Evolutionary conservation across 139 green algal species (phyloP), one percentile per base, ranked within the genome.

Genomic region (Picochlorum sp.): DNA sequence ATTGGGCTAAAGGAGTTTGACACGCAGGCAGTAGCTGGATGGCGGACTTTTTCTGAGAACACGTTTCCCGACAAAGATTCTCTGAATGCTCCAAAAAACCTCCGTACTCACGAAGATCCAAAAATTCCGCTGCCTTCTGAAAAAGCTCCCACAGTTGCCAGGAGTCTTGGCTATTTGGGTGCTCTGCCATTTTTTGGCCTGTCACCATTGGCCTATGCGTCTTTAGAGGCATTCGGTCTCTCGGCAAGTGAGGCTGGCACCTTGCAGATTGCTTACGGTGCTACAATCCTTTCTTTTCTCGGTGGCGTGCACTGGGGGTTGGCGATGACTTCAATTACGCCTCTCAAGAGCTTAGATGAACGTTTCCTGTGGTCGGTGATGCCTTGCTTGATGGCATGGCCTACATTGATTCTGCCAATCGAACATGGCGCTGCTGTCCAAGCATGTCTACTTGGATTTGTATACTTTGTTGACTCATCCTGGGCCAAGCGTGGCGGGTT

Each of bases 241-340:
- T 29, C 20, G 18, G 24, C 20, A 53, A n/a, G 12, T 32, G 14
- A 56, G 4, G 20, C 12, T 12, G 50, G 36, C 14, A 43, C 35
- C n/a, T 41, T 78, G 35, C 83, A 94, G 65, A 58, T 85, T 0
- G 68, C 65, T 5, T 94, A 94, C 35, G 88, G 82, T 6, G 85
- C 79, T 3, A 72, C 60, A 13, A 94, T 96, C 30, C 69, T 86
- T 3, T 81, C 80, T 10, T 96, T 96, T 56, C 61, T 96, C n/a
- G 89, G 89, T 14, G 89, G 80, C 3, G 79, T 94, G 16, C 89
- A 96, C 61, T 96, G 89, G 87, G 86, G 84, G n/a, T 30, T 89
- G 4, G 86, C 86, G 28, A 87, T 91, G 77, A 63, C 43, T 56
- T 55, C 41, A 1, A 22, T 40, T 8, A 16, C 41, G 13, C 58